A percentile compares a stretch with the other conserved stretches of the same genome.
Evolutionary conservation across 202 grass and related monocot genomes (phyloP).

Genomic region (Bolboschoenoplectus hybrid): DNA sequence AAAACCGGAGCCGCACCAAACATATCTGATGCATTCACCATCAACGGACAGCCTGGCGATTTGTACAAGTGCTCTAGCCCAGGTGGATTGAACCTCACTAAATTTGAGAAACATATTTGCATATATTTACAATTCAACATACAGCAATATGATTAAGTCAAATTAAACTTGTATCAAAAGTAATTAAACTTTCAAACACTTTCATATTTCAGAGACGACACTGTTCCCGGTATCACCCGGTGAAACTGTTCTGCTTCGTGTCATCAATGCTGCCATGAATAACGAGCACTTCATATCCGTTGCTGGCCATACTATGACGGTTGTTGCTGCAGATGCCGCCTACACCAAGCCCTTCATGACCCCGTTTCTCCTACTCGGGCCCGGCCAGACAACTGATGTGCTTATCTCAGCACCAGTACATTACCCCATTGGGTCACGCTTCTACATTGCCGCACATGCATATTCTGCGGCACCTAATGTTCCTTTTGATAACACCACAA

Average conservation of each 20-base stretch:
- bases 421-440: constrained; percentile 36
- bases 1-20: constrained; percentile 42
- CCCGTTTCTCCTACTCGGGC: constrained; percentile 44
- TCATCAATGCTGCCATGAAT: constrained; percentile 52
- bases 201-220: constrained; percentile 40
- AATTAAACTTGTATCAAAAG: not conserved
- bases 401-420: constrained; percentile 37
- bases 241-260: constrained; percentile 45
- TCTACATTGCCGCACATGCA: constrained; percentile 48
- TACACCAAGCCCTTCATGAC: constrained; percentile 53
- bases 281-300: constrained; percentile 48
- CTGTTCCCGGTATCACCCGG: constrained; percentile 35
- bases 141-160: not conserved
- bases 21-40: constrained; percentile 45
- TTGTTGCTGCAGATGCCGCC: constrained; percentile 42
- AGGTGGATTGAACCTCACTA: constrained; percentile 27
- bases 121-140: not conserved
- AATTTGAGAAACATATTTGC: constrained; percentile 3
- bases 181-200: not conserved
- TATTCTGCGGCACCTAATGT: constrained; percentile 37
- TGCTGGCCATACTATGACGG: constrained; percentile 50
- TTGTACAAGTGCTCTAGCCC: constrained; percentile 43
- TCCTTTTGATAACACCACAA: constrained; percentile 49
- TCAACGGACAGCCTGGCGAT: constrained; percentile 56
- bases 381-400: constrained; percentile 55